Percentiles rank a stretch among this genome's conserved stretches.
phyloP scores from a whole-genome alignment of 2,329 filamentous ascomycete species.

The Phialemonium atrogriseum region DNA sequence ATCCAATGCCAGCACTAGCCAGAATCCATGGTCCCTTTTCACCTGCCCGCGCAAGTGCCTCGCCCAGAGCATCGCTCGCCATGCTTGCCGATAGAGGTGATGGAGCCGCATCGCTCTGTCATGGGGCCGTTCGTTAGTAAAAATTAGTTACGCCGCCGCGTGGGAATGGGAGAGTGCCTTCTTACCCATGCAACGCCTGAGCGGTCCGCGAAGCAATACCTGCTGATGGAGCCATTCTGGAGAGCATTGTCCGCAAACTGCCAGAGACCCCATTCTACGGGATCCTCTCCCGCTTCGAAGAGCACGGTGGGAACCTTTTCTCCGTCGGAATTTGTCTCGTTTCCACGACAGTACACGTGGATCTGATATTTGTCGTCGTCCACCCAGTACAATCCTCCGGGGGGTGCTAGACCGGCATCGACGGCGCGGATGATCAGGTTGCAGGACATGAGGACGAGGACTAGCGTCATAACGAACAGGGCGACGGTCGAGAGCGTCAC shows the following conservation, averaged over 20 bases:
- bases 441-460: slow-evolving; percentile 66
- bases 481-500: slow-evolving; percentile 69
- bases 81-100: slow-evolving; percentile 91
- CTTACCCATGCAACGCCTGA: slow-evolving; percentile 73
- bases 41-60: slow-evolving; percentile 70
- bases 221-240: slow-evolving; percentile 70
- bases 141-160: too few species aligned
- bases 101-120: slow-evolving; percentile 71
- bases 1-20: slow-evolving; percentile 77
- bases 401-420: slow-evolving; percentile 65
- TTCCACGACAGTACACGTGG: slow-evolving; percentile 79
- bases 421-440: slow-evolving; percentile 73
- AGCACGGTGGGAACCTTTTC: slow-evolving; percentile 67
- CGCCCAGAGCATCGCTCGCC: slow-evolving; percentile 80
- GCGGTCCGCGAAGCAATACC: slow-evolving; percentile 94
- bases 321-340: slow-evolving; percentile 48
- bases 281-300: slow-evolving; percentile 73
- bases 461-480: slow-evolving; percentile 59
- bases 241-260: slow-evolving; percentile 69
- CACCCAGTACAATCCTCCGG: slow-evolving; percentile 71
- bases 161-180: slow-evolving; percentile 4
- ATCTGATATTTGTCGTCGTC: slow-evolving; percentile 79
- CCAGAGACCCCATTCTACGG: slow-evolving; percentile 72
- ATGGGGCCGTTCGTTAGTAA: slow-evolving; percentile 1
- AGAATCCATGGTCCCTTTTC: slow-evolving; percentile 87